Percentiles rank a stretch among this genome's conserved stretches.
These are phyloP conservation scores for Pilatotrama ljubarskyi DNA, from an alignment of 768 basidiomycete species.

Conservation along the genomic window DNA sequence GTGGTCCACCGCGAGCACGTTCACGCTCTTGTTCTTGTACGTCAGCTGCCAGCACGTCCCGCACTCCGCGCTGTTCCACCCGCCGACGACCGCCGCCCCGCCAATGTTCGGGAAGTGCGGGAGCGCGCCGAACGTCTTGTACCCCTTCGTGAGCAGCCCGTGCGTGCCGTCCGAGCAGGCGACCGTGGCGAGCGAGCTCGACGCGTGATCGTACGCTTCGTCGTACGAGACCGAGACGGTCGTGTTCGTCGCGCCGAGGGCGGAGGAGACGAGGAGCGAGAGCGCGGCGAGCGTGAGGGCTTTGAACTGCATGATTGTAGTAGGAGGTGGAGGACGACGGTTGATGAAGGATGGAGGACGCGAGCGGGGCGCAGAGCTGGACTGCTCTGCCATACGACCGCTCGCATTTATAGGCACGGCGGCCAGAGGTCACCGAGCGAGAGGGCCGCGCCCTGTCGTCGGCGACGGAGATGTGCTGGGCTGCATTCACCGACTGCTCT, in stretches of 20 bases:
- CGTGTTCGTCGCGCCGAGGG: conserved; percentile 10
- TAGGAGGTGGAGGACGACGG: background rate
- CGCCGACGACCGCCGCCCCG: conserved; percentile 49
- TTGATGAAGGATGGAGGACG: no score
- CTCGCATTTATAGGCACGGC: no score
- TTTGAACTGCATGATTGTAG: conserved; percentile 21
- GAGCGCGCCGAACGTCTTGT: conserved; percentile 49
- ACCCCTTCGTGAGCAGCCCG: conserved; percentile 37
- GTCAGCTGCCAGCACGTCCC: conserved; percentile 63
- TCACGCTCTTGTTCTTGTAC: conserved; percentile 47
- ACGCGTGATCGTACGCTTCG: conserved; percentile 47
- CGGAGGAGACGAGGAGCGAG: conserved; percentile 16
- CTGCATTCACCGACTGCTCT: no score
- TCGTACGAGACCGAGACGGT: conserved; percentile 43
- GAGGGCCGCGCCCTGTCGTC: no score
- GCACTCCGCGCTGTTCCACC: conserved; percentile 54
- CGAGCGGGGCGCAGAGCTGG: background rate
- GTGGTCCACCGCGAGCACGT: conserved; percentile 53
- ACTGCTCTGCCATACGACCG: background rate
- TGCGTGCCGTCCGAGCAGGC: conserved; percentile 50
- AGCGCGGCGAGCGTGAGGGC: conserved; percentile 15
- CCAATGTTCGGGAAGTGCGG: conserved; percentile 64
- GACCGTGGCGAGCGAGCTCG: conserved; percentile 41
- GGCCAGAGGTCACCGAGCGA: no score
- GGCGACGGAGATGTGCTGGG: no score